These are phyloP conservation scores for Phytophthora ohioensis DNA, from an alignment of 352 stramenopile genomes.

Conservation along the genomic window DNA sequence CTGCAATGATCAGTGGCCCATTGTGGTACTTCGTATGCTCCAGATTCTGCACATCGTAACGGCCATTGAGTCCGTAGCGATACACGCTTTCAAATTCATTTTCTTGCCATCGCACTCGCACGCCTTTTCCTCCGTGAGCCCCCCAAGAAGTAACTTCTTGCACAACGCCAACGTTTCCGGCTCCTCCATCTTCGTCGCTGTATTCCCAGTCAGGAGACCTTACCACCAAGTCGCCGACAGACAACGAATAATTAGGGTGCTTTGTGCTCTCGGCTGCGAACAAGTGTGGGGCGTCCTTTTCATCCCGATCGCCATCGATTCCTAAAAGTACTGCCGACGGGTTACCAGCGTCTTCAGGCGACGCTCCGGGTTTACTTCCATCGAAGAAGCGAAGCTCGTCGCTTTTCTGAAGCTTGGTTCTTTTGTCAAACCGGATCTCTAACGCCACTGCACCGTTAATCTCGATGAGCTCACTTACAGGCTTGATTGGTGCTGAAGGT, in stretches of 20 bases:
- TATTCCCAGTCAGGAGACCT: slow-evolving; percentile 79
- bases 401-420: slow-evolving; percentile 50
- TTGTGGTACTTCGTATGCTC: slow-evolving; percentile 25
- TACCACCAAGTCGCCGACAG: slow-evolving; percentile 61
- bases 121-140: slow-evolving; percentile 52
- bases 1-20: slow-evolving; percentile 56
- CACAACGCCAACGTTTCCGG: slow-evolving; percentile 64
- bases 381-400: slow-evolving; percentile 44
- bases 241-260: slow-evolving; percentile 37
- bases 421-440: slow-evolving; percentile 76
- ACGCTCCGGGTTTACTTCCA: not conserved
- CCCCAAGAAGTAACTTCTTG: slow-evolving; percentile 66
- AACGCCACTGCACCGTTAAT: slow-evolving; percentile 65
- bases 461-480: slow-evolving; percentile 33
- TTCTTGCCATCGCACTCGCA: slow-evolving; percentile 65
- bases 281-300: slow-evolving; percentile 38
- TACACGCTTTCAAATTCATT: slow-evolving; percentile 56
- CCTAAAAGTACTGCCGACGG: slow-evolving; percentile 33
- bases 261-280: slow-evolving; percentile 53
- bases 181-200: slow-evolving; percentile 73
- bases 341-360: slow-evolving; percentile 1
- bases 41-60: slow-evolving; percentile 67
- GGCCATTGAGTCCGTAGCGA: slow-evolving; percentile 65
- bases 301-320: slow-evolving; percentile 45
- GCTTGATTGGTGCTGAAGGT: not conserved